Evolutionary conservation across 305 asterid species (phyloP), one percentile per base, ranked within the genome.

Genomic region (Fraxinus sp.): DNA sequence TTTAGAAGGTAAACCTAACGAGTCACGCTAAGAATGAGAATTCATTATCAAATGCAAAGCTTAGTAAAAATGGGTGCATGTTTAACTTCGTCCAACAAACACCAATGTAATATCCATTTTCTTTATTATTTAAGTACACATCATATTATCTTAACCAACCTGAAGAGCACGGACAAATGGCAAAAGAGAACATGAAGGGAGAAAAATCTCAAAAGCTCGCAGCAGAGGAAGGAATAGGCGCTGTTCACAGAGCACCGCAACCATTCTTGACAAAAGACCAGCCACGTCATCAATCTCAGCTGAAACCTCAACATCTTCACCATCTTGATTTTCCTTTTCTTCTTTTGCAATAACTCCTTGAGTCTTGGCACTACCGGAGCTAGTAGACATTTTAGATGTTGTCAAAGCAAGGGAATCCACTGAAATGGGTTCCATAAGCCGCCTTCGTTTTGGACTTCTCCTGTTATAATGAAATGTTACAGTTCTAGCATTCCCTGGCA

Each of bases 111-210:
- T 55, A 49, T 57, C 59, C 81, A 79, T 9, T 73, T 77, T 77
- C 64, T 81, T 77, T 68, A 49, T 83, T 41, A 39, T 22, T 57
- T 62, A 30, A 77, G 85, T 46, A 79, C 76, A 30, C 24, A 57
- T 77, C 43, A 59, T 62, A 79, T 81, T 28, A 55, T 37, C 32
- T 46, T 74, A 81, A 88, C 90, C 87, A 88, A 96, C 99, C 99
- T 96, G 99, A 81, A 96, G 99, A 75, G 98, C 93, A 83, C 98
- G 98, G 83, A 93, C 86, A 84, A 95, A 96, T 80, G 98, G 97
- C 86, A 96, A 88, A 87, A 96, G 92, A 75, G 97, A 96, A 91
- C 98, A 93, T 74, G 97, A 93, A 13, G 99, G 98, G 80, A 96
- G 98, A 90, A 95, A 96, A 91, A 96, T 92, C 86, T 96, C 99